These are phyloP conservation scores for Leccinum olivaceoglutinosum DNA, from an alignment of 1,284 basidiomycete genomes.

Conservation along the genomic window DNA sequence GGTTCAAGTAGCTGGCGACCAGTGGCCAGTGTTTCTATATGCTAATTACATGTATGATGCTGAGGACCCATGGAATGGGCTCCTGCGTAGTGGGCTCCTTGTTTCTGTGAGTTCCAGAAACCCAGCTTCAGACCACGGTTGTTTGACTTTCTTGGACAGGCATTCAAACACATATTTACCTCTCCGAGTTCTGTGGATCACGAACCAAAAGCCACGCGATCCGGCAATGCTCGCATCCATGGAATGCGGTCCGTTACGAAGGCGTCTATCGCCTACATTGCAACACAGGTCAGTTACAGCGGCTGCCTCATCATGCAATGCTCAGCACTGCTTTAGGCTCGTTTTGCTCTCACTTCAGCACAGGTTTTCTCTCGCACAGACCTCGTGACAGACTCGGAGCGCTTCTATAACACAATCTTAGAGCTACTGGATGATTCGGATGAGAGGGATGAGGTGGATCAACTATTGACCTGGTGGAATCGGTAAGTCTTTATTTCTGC, in stretches of 20 bases:
- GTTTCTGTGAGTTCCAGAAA: not conserved
- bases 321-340: not conserved
- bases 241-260: not conserved
- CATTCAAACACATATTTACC: not conserved
- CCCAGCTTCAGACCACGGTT: not conserved
- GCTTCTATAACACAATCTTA: not conserved
- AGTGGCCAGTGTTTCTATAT: not conserved
- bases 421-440: not conserved
- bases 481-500: not conserved
- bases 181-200: not conserved
- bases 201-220: not conserved
- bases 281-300: not conserved
- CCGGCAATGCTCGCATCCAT: not conserved
- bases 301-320: not conserved
- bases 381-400: not conserved
- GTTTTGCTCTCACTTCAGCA: not conserved
- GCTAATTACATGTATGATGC: not conserved
- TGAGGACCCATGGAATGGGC: not conserved
- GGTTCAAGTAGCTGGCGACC: not conserved
- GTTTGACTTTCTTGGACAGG: not conserved
- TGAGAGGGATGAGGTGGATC: not conserved
- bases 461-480: not conserved
- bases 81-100: not conserved
- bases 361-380: not conserved
- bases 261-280: not conserved